Conservation (phyloP, 257 asterid genomes). For the Capsicum rhomboideum region DNA sequence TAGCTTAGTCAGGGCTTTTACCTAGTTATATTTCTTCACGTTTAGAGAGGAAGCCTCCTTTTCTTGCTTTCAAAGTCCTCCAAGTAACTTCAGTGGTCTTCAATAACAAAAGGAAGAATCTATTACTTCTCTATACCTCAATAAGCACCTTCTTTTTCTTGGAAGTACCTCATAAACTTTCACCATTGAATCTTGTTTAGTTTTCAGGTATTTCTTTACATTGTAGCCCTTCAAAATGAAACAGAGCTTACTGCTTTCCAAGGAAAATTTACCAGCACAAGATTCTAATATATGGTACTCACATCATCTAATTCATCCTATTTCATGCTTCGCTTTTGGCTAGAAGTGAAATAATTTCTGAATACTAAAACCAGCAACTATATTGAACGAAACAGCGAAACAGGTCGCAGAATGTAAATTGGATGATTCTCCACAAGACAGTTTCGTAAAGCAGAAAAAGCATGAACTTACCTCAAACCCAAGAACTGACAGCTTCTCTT, state of each 20-base stretch:
- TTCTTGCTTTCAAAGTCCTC: not conserved
- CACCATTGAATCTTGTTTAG: not conserved
- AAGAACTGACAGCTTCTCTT: conserved; percentile 75
- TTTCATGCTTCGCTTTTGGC: not conserved
- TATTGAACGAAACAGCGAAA: not conserved
- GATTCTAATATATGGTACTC: not conserved
- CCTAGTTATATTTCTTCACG: not conserved
- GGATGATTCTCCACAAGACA: not conserved
- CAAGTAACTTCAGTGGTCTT: not conserved
- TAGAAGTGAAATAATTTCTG: not conserved
- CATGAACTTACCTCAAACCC: conserved; percentile 72
- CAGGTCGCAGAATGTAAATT: not conserved
- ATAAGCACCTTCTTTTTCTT: not conserved
- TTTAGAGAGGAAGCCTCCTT: not conserved
- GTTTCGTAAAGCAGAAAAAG: not conserved
- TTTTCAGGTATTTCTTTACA: not conserved
- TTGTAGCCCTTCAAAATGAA: not conserved
- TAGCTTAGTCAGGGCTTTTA: not conserved
- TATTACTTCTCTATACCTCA: not conserved
- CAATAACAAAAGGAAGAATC: not conserved
- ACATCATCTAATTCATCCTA: not conserved
- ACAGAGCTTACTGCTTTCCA: not conserved
- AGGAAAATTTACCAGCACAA: not conserved
- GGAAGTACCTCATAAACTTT: not conserved
- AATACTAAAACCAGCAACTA: not conserved